Conservation (phyloP, 352 stramenopile species). For the Plasmopara halstedii region DNA sequence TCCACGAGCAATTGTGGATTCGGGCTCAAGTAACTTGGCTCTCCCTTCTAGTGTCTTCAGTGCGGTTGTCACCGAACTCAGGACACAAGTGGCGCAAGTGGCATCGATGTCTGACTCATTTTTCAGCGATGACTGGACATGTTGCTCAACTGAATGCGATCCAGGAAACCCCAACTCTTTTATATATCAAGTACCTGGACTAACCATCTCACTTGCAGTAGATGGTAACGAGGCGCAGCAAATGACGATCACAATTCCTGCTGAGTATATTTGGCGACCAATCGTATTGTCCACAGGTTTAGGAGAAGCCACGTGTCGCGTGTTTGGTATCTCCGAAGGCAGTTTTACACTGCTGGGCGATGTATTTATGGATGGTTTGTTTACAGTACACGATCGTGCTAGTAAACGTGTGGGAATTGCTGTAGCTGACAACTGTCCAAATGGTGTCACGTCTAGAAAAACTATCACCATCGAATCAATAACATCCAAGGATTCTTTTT, state of each 20-base stretch:
- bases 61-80: constrained; percentile 46
- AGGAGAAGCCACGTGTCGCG: constrained; percentile 42
- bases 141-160: constrained; percentile 59
- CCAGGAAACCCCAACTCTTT: constrained; percentile 47
- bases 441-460: constrained; percentile 59
- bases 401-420: constrained; percentile 46
- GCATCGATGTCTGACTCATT: constrained; percentile 42
- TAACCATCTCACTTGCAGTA: constrained; percentile 57
- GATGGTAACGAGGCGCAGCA: constrained; percentile 39
- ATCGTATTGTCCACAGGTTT: constrained; percentile 40
- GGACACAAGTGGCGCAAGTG: constrained; percentile 41
- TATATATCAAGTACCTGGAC: constrained; percentile 52
- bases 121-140: constrained; percentile 64
- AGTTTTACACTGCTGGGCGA: constrained; percentile 67
- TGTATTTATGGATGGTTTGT: constrained; percentile 82
- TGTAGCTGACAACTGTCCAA: constrained; percentile 65
- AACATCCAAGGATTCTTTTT: constrained; percentile 32
- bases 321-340: constrained; percentile 78
- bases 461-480: constrained; percentile 48
- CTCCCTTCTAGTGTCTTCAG: constrained; percentile 63
- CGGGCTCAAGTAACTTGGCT: constrained; percentile 73
- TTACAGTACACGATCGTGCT: constrained; percentile 73
- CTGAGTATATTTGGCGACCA: constrained; percentile 81
- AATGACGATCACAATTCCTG: constrained; percentile 66
- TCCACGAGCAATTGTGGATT: constrained; percentile 66